These are phyloP conservation scores for Candida silvicultrix DNA, from an alignment of 805 yeast genomes.

Conservation along the genomic window DNA sequence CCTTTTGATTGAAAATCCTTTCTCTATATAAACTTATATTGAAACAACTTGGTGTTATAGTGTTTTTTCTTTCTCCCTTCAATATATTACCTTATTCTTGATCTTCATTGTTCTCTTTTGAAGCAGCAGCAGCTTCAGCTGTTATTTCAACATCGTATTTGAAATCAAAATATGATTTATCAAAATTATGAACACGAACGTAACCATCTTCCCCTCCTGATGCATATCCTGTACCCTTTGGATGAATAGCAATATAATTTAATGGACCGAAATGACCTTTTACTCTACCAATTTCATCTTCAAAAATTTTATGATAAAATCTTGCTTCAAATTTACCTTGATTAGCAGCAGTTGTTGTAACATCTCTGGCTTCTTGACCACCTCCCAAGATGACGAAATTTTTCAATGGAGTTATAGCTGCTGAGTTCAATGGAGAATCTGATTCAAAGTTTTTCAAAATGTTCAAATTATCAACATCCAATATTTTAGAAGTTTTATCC, in stretches of 20 bases:
- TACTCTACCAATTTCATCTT: slow-evolving; percentile 94
- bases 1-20: too few relatives aligned
- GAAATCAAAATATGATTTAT: slow-evolving; percentile 88
- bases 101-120: slow-evolving; percentile 1
- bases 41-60: too few relatives aligned
- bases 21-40: too few relatives aligned
- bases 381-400: slow-evolving; percentile 94
- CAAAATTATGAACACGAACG: slow-evolving; percentile 90
- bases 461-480: slow-evolving; percentile 72
- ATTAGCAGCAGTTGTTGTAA: slow-evolving; percentile 88
- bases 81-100: too few relatives aligned
- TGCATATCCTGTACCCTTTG: slow-evolving; percentile 89
- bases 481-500: slow-evolving; percentile 76
- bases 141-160: slow-evolving; percentile 87
- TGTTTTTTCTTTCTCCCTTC: too few relatives aligned
- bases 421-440: slow-evolving; percentile 93
- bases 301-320: slow-evolving; percentile 90
- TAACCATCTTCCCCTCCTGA: slow-evolving; percentile 99
- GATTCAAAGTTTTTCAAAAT: slow-evolving; percentile 70
- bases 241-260: slow-evolving; percentile 89
- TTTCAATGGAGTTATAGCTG: slow-evolving; percentile 88
- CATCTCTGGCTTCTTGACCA: slow-evolving; percentile 99
- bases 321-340: slow-evolving; percentile 98
- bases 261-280: slow-evolving; percentile 99
- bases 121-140: slow-evolving; percentile 37